Evolutionary conservation across 164 flowering plant genomes (phyloP), one percentile per base, ranked within the genome.

Genomic region (Echeveria elegans): DNA sequence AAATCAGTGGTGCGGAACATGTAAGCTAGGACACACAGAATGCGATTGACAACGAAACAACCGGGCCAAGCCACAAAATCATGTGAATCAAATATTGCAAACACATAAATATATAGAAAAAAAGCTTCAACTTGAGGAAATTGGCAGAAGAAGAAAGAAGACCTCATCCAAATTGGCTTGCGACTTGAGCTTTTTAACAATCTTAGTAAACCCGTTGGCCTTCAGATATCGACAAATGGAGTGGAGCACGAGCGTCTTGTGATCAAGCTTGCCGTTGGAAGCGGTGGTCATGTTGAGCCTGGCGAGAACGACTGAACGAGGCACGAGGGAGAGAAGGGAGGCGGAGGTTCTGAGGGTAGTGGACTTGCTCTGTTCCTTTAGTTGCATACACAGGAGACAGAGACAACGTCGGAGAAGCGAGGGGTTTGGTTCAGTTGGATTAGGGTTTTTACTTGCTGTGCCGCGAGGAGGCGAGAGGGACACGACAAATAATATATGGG

Each of bases 101-200:
- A n/a, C n/a, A n/a, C n/a, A n/a, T n/a, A n/a, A n/a, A n/a, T n/a
- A n/a, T n/a, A n/a, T n/a, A n/a, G n/a, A n/a, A n/a, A n/a, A n/a
- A n/a, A n/a, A n/a, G n/a, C n/a, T n/a, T n/a, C n/a, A n/a, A n/a
- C n/a, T n/a, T n/a, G n/a, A n/a, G n/a, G n/a, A n/a, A n/a, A n/a
- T n/a, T n/a, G n/a, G n/a, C n/a, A n/a, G n/a, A n/a, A n/a, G n/a
- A n/a, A n/a, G n/a, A n/a, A n/a, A n/a, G n/a, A 14, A 12, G 1
- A 43, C 47, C 47, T 43, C 56, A 7, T 48, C 23, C n/a, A 48
- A 48, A 5, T 48, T n/a, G 24, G 23, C 24, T 48, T 48, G 24
- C 4, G 61, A 56, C 61, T 56, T 56, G 32, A 56, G 61, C 34
- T 56, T 56, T 19, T 56, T 56, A 26, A 56, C 61, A 56, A 32